Percentiles rank a stretch among this genome's conserved stretches.
These are phyloP conservation scores for Plasmodium cynomolgi DNA, from an alignment of 169 alveolate species.

Conservation along the genomic window DNA sequence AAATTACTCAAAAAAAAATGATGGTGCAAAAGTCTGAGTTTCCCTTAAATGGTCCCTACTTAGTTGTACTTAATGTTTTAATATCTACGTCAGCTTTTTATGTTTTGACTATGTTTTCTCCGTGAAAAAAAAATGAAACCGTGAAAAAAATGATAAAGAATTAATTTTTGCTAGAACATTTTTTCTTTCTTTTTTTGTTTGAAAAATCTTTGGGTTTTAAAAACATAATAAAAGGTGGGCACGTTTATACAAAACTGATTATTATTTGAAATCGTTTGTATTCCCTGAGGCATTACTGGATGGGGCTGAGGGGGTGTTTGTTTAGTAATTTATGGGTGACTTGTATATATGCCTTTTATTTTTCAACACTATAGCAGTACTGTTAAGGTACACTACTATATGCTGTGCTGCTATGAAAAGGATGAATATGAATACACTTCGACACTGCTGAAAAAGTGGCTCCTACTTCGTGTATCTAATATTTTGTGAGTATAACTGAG, in stretches of 20 bases:
- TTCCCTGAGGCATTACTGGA: constrained; percentile 14
- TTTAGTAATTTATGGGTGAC: not conserved
- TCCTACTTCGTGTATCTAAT: not conserved
- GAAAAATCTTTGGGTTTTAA: constrained; percentile 15
- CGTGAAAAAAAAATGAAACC: not conserved
- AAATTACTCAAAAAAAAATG: not conserved
- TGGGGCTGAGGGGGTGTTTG: not conserved
- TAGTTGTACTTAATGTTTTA: not conserved
- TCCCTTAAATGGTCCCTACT: not conserved
- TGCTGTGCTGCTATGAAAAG: not conserved
- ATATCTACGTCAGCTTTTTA: not conserved
- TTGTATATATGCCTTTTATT: not conserved
- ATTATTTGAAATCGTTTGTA: constrained; percentile 1
- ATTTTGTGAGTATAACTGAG: not conserved
- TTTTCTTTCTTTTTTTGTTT: constrained; percentile 37
- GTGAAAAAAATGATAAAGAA: not conserved
- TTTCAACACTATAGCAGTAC: not conserved
- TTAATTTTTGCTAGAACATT: constrained; percentile 37
- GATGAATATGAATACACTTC: not conserved
- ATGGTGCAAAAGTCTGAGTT: not conserved
- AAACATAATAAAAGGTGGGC: constrained; percentile 6
- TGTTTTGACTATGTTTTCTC: not conserved
- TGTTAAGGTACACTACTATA: not conserved
- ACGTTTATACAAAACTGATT: constrained; percentile 7
- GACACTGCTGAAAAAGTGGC: not conserved